A percentile compares a stretch with the other conserved stretches of the same genome.
These are phyloP conservation scores for Boletellus dicymbophilus DNA, from an alignment of 1,284 basidiomycete genomes.

Conservation along the genomic window DNA sequence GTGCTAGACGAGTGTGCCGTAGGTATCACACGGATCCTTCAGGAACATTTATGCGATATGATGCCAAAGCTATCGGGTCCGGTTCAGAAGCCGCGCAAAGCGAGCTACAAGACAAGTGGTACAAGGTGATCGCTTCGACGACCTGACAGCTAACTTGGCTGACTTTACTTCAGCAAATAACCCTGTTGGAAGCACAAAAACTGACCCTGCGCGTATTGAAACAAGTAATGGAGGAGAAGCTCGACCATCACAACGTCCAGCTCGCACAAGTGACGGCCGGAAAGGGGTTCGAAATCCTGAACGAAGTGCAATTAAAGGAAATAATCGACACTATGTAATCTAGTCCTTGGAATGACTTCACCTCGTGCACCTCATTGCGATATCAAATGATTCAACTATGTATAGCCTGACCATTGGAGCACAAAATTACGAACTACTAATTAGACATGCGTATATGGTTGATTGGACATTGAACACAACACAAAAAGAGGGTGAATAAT, in stretches of 20 bases:
- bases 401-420: conserved; percentile 3
- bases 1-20: conserved; percentile 1
- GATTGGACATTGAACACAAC: too few relatives aligned
- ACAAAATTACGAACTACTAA: conserved; percentile 11
- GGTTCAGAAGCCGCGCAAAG: conserved; percentile 98
- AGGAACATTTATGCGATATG: conserved; percentile 97
- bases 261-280: conserved; percentile 86
- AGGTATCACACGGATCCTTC: conserved; percentile 99
- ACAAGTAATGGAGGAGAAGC: conserved; percentile 99
- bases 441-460: conserved; percentile 30
- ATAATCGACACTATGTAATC: conserved; percentile 81
- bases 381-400: background rate
- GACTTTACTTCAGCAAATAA: conserved; percentile 75
- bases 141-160: background rate
- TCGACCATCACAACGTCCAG: conserved; percentile 93
- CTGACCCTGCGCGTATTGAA: conserved; percentile 91
- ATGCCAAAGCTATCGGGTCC: conserved; percentile 98
- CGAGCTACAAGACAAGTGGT: conserved; percentile 97
- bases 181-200: conserved; percentile 84
- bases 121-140: conserved; percentile 63
- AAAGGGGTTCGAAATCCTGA: conserved; percentile 83
- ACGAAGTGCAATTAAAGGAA: conserved; percentile 74
- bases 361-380: background rate
- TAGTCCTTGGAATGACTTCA: too few relatives aligned
- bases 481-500: background rate